Conservation (phyloP, 208 protist species). For the Trypanosoma caninum region DNA sequence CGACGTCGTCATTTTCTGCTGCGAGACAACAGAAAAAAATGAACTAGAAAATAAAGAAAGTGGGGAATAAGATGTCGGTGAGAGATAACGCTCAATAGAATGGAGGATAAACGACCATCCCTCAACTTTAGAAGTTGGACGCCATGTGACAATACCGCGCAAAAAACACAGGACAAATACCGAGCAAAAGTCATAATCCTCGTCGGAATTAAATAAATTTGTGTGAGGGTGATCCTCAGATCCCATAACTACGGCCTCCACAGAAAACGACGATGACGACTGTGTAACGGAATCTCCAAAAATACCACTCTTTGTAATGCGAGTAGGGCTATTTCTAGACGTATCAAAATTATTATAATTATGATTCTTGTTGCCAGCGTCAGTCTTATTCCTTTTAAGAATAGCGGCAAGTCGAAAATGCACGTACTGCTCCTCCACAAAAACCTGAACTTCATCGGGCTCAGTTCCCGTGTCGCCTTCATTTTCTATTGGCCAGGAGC, state of each 20-base stretch:
- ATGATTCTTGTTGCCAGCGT: too few relatives aligned
- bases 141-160: conserved; percentile 19
- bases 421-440: conserved; percentile 18
- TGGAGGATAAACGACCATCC: conserved; percentile 10
- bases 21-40: too few relatives aligned
- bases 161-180: conserved; percentile 15
- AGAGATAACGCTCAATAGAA: not conserved
- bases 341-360: too few relatives aligned
- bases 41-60: too few relatives aligned
- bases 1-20: conserved; percentile 23
- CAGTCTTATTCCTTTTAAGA: not conserved
- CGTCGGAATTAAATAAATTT: conserved; percentile 2
- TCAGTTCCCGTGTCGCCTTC: too few relatives aligned
- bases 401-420: conserved; percentile 11
- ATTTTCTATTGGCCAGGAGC: too few relatives aligned
- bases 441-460: too few relatives aligned
- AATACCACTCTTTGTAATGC: not conserved
- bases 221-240: not conserved
- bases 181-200: not conserved
- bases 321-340: too few relatives aligned
- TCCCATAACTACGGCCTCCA: not conserved
- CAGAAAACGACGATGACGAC: not conserved
- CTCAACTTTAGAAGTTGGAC: not conserved
- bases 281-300: not conserved
- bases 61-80: too few relatives aligned